Conservation (phyloP, 2,329 filamentous ascomycete genomes). For the Coniochaeta prunicola region DNA sequence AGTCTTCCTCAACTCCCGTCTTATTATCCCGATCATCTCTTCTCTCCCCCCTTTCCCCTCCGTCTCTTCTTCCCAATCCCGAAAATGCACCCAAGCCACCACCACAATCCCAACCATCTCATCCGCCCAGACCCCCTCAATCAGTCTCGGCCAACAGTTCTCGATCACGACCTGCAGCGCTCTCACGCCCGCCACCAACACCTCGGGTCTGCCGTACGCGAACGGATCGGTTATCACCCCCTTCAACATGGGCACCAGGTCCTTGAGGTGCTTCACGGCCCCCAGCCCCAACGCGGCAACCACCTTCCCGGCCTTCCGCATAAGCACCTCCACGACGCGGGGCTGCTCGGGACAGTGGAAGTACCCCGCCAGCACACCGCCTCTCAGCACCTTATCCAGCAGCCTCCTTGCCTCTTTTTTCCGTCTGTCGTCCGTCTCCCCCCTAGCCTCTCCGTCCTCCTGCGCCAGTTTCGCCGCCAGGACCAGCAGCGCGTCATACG, state of each 20-base stretch:
- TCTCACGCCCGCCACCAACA: slow-evolving; percentile 44
- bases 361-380: slow-evolving; percentile 48
- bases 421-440: slow-evolving; percentile 4
- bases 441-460: background rate
- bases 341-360: slow-evolving; percentile 53
- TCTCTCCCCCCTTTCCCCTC: background rate
- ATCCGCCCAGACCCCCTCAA: slow-evolving; percentile 43
- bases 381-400: slow-evolving; percentile 47
- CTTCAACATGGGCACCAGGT: slow-evolving; percentile 60
- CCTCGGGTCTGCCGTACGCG: slow-evolving; percentile 41
- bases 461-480: slow-evolving; percentile 38
- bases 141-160: slow-evolving; percentile 63
- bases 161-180: slow-evolving; percentile 51
- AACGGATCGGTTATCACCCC: slow-evolving; percentile 64
- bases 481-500: slow-evolving; percentile 59
- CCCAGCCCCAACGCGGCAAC: slow-evolving; percentile 53
- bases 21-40: slow-evolving; percentile 14
- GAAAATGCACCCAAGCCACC: slow-evolving; percentile 54
- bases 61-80: slow-evolving; percentile 21
- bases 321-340: slow-evolving; percentile 47
- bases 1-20: slow-evolving; percentile 23
- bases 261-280: slow-evolving; percentile 62
- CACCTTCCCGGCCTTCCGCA: slow-evolving; percentile 40
- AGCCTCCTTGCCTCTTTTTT: slow-evolving; percentile 20
- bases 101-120: slow-evolving; percentile 57